Evolutionary conservation across 768 basidiomycete genomes (phyloP), one percentile per base, ranked within the genome.

Genomic region (Mycena sanguinolenta): DNA sequence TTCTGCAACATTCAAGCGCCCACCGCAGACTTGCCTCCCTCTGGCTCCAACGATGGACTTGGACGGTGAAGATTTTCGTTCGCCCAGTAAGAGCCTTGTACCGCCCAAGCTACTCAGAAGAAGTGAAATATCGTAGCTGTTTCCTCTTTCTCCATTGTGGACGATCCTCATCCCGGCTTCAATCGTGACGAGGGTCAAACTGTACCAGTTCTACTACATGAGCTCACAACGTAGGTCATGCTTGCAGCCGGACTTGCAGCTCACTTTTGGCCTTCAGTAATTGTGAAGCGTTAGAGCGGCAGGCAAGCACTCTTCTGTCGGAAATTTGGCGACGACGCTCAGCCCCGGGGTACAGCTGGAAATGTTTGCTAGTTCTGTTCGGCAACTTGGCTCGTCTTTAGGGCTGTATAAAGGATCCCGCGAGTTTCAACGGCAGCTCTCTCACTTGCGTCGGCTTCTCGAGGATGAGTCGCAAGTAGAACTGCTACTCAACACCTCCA

Each of bases 371-470:
- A 64, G 69, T 25, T 70, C 69, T 38, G 69, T 70, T 49, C 57
- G 69, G 23, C 63, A 70, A n/a, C 63, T 70, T 10, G 63, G 63
- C 58, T 70, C 69, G 50, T 70, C 69, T n/a, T 65, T 70, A 36
- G 69, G 69, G 13, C 50, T 70, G 44, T 70, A 70, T 38, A 70
- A 64, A 38, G 63, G 69, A n/a, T 58, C 58, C 16, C 69, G 63
- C n/a, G 63, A 59, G 34, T 52, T 70, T 19, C 69, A 70, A 6
- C 62, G 44, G 21, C 63, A 70, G 39, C 58, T 70, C 16, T 54
- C 58, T 21, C 59, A 32, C 55, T 32, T 70, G 4, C 63, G 69
- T 6, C 63, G 30, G 21, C 69, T 70, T 17, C 58, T 70, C 1
- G 63, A 70, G 17, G 63, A 65, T 34, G 69, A 70, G 16, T 53